phyloP scores from a whole-genome alignment of 1,284 basidiomycete species.

The Boletus sp. region DNA sequence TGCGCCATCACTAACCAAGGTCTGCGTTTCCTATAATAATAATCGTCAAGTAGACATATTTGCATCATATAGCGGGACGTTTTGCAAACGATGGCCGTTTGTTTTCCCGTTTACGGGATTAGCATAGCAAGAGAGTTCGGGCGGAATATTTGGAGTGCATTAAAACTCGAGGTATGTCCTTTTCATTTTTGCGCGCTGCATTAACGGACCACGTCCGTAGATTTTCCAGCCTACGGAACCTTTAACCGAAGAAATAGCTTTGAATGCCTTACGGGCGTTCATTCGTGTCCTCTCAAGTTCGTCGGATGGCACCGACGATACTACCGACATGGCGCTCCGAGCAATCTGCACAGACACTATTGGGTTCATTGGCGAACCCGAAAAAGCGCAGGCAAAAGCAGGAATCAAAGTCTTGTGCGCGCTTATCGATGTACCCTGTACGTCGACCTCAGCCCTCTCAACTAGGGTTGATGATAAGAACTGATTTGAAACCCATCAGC shows the following conservation, averaged over 20 bases:
- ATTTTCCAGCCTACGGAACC: conserved; percentile 87
- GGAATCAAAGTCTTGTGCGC: conserved; percentile 79
- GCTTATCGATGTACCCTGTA: conserved; percentile 73
- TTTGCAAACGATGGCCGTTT: conserved; percentile 67
- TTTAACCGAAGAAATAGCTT: conserved; percentile 67
- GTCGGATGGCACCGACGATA: conserved; percentile 34
- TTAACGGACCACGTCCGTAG: conserved; percentile 38
- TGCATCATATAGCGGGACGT: conserved; percentile 64
- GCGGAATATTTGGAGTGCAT: conserved; percentile 77
- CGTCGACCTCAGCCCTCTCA: conserved; percentile 29
- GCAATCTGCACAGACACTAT: conserved; percentile 80
- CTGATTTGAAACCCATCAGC: conserved; percentile 41
- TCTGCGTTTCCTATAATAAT: conserved; percentile 29
- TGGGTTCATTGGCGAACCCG: conserved; percentile 76
- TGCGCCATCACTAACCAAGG: conserved; percentile 82
- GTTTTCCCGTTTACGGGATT: conserved; percentile 81
- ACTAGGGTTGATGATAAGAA: conserved; percentile 4
- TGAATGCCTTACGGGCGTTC: conserved; percentile 67
- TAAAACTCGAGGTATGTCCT: conserved; percentile 76
- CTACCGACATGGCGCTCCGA: conserved; percentile 59
- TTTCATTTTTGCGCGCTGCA: not conserved
- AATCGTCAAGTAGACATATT: not conserved
- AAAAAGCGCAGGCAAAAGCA: conserved; percentile 85
- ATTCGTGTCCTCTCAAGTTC: conserved; percentile 57
- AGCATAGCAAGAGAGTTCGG: conserved; percentile 58